Percentiles rank a stretch among this genome's conserved stretches.
Evolutionary conservation across 1,139 yeast genomes (phyloP).

Genomic region (Saccharomyces uvarum): DNA sequence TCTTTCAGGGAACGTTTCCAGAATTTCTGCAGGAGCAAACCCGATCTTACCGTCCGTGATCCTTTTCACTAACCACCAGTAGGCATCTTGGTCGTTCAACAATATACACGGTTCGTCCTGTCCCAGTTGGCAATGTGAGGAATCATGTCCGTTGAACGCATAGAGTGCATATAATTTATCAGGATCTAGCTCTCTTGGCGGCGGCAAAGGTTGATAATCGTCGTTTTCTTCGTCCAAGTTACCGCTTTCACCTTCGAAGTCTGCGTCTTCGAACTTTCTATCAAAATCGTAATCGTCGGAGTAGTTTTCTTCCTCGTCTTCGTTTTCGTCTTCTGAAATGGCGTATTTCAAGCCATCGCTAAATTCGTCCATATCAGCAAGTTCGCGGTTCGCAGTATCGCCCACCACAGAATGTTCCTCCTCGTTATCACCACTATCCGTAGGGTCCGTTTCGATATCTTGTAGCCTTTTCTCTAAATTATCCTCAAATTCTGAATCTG

Average conservation of each 20-base stretch:
- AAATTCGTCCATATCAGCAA: slow-evolving; percentile 7
- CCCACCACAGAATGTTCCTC: slow-evolving; percentile 8
- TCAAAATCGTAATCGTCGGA: slow-evolving; percentile 2
- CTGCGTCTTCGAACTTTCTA: slow-evolving; percentile 7
- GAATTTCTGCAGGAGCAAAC: slow-evolving; percentile 92
- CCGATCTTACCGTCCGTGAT: slow-evolving; percentile 69
- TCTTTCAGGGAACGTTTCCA: slow-evolving; percentile 87
- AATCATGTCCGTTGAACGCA: slow-evolving; percentile 87
- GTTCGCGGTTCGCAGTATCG: background rate
- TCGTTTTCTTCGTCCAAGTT: slow-evolving; percentile 22
- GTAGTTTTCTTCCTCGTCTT: slow-evolving; percentile 6
- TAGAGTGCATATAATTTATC: slow-evolving; percentile 77
- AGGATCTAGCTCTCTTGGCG: slow-evolving; percentile 79
- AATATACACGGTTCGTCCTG: slow-evolving; percentile 80
- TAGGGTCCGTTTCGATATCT: slow-evolving; percentile 13
- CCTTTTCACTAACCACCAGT: slow-evolving; percentile 92
- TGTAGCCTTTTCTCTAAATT: slow-evolving; percentile 26
- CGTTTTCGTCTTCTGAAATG: background rate
- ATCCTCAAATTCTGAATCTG: slow-evolving; percentile 33
- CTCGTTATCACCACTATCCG: slow-evolving; percentile 5
- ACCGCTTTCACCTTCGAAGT: slow-evolving; percentile 12
- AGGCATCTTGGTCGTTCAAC: slow-evolving; percentile 81
- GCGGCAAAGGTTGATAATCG: slow-evolving; percentile 53
- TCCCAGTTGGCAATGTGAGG: slow-evolving; percentile 75
- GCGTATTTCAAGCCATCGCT: slow-evolving; percentile 8